Evolutionary conservation across 352 stramenopile genomes (phyloP), one percentile per base, ranked within the genome.

Genomic region (Thraustochytrium sp.): DNA sequence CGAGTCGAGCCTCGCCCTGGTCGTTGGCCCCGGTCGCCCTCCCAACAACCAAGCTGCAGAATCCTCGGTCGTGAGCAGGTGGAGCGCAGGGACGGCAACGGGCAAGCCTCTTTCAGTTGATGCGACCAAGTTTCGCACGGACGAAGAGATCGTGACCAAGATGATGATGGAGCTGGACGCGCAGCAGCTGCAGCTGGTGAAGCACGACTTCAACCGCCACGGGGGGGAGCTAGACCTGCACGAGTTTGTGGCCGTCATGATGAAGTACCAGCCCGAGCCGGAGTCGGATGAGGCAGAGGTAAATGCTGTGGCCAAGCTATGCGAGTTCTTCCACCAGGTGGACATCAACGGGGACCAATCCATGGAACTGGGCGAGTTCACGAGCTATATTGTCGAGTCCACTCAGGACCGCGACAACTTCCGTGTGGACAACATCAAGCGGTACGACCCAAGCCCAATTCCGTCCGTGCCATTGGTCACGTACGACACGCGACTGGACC

Each of bases 151-250:
- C 5, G 68, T 80, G 5, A 80, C 68, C 86, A 92, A 96, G 86
- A 94, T 95, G 86, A 95, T 95, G 92, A 94, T 94, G 91, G 92
- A 92, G 87, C 91, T 95, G 87, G 90, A 95, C 86, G 93, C 92
- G 86, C 89, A 92, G 46, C 94, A 96, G 80, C 89, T 96, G 34
- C 92, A 88, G 73, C 89, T 87, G 16, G 85, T 96, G 64, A 91
- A 90, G 38, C 88, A 88, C 51, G 92, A 95, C 86, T 95, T 96
- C 84, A 87, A 94, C 83, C 92, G 93, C 4, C 42, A 82, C 75
- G 89, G 92, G 37, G 87, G 90, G 37, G 92, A 90, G 9, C 85
- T 96, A 38, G 90, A 90, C 46, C 91, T 96, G 82, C 84, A 88
- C 61, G 90, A 95, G 88, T 95, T 96, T 84, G 90, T 95, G 26